Evolutionary conservation across 2,329 filamentous ascomycete genomes (phyloP).

Genomic region (Elsinoe australis): DNA sequence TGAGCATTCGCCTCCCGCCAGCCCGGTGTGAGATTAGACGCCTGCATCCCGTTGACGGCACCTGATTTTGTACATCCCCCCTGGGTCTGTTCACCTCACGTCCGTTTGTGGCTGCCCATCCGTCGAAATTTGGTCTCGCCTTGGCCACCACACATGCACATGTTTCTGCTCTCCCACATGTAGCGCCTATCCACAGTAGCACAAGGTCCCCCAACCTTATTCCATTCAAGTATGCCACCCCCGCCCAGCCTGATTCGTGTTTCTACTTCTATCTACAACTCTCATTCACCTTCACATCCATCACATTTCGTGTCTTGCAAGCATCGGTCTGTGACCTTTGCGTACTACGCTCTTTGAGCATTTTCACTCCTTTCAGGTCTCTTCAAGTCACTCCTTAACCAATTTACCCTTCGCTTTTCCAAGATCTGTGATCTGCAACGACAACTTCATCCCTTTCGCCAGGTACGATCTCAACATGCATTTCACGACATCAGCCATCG

Average conservation of each 20-base stretch:
- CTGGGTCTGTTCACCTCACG: neutral
- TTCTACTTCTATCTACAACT: neutral
- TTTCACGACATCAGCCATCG: conserved; percentile 17
- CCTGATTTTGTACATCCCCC: neutral
- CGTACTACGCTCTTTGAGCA: conserved; percentile 9
- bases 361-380: conserved; percentile 11
- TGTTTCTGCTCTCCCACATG: conserved; percentile 2
- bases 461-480: conserved; percentile 11
- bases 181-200: conserved; percentile 8
- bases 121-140: conserved; percentile 12
- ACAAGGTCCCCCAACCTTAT: conserved; percentile 6
- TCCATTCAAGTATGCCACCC: conserved; percentile 10
- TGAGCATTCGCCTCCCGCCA: neutral
- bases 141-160: conserved; percentile 3
- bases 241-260: neutral
- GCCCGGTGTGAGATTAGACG: conserved; percentile 13
- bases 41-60: conserved; percentile 4
- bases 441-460: neutral
- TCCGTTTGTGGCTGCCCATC: conserved; percentile 8
- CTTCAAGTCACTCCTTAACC: conserved; percentile 13
- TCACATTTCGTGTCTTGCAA: neutral
- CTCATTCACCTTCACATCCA: conserved; percentile 2
- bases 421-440: conserved; percentile 7
- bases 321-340: conserved; percentile 11
- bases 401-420: neutral